Conservation (phyloP, 352 stramenopile species). For the Phytophthora citrophthora region DNA sequence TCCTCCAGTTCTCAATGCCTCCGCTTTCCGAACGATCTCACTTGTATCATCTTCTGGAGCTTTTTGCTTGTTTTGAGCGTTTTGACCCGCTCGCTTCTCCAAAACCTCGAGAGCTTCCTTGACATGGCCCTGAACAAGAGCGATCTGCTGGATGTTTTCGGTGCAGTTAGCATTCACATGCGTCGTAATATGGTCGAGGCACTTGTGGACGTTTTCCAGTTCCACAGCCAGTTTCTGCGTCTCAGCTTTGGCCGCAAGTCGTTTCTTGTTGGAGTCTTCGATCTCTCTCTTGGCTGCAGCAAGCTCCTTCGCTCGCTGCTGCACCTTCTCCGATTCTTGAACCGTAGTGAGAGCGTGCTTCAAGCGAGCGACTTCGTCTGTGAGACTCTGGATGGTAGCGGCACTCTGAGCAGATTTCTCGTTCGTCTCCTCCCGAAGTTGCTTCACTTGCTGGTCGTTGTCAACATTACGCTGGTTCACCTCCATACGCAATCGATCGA, state of each 20-base stretch:
- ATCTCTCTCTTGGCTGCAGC: conserved; percentile 73
- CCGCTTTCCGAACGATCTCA: conserved; percentile 52
- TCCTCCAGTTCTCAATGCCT: conserved; percentile 44
- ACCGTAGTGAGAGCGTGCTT: conserved; percentile 65
- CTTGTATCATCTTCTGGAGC: conserved; percentile 48
- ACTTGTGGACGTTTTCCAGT: conserved; percentile 75
- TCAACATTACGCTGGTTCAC: conserved; percentile 81
- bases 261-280: conserved; percentile 85
- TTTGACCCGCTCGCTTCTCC: conserved; percentile 56
- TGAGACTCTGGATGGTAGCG: conserved; percentile 54
- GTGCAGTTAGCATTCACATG: conserved; percentile 62
- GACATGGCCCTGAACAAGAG: conserved; percentile 66
- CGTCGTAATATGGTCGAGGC: conserved; percentile 56
- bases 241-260: conserved; percentile 78
- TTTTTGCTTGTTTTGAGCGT: conserved; percentile 23
- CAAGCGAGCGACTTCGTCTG: conserved; percentile 63
- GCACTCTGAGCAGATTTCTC: conserved; percentile 54
- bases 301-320: conserved; percentile 73
- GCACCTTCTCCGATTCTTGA: conserved; percentile 73
- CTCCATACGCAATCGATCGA: conserved; percentile 77
- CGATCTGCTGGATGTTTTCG: conserved; percentile 64
- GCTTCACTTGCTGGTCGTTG: conserved; percentile 66
- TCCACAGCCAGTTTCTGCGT: conserved; percentile 82
- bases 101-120: conserved; percentile 71
- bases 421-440: conserved; percentile 63